Conservation (phyloP, 495 filamentous ascomycete species). For the Sphaerosporella brunnea region DNA sequence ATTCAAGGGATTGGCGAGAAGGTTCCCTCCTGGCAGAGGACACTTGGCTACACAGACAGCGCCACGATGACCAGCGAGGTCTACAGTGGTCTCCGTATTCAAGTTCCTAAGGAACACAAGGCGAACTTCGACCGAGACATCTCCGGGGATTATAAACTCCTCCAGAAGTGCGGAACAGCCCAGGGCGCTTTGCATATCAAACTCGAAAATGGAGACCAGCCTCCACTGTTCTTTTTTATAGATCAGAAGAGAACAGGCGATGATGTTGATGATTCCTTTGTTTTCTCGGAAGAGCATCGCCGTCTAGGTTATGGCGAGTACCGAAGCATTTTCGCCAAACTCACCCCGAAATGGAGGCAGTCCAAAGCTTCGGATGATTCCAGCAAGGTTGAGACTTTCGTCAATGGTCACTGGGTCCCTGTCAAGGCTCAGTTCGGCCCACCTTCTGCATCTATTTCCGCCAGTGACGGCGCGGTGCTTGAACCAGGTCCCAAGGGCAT, state of each 20-base stretch:
- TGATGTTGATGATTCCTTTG: constrained; percentile 39
- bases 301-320: constrained; percentile 38
- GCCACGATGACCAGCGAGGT: constrained; percentile 28
- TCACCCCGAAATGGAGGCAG: constrained; percentile 24
- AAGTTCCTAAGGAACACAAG: constrained; percentile 22
- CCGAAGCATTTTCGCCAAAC: constrained; percentile 32
- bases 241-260: constrained; percentile 37
- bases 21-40: constrained; percentile 24
- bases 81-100: constrained; percentile 29
- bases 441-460: constrained; percentile 9
- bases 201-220: constrained; percentile 10
- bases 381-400: constrained; percentile 1
- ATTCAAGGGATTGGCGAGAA: constrained; percentile 25
- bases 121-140: constrained; percentile 31
- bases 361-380: neutral
- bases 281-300: constrained; percentile 41
- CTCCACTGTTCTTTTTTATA: constrained; percentile 44
- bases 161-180: constrained; percentile 51
- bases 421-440: constrained; percentile 15
- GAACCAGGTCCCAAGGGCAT: constrained; percentile 14
- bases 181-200: constrained; percentile 38
- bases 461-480: constrained; percentile 11
- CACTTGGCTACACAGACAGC: constrained; percentile 30
- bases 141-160: constrained; percentile 37
- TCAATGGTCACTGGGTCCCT: constrained; percentile 25